These are phyloP conservation scores for Achaetomiella virescens DNA, from an alignment of 495 filamentous ascomycete genomes.

Conservation along the genomic window DNA sequence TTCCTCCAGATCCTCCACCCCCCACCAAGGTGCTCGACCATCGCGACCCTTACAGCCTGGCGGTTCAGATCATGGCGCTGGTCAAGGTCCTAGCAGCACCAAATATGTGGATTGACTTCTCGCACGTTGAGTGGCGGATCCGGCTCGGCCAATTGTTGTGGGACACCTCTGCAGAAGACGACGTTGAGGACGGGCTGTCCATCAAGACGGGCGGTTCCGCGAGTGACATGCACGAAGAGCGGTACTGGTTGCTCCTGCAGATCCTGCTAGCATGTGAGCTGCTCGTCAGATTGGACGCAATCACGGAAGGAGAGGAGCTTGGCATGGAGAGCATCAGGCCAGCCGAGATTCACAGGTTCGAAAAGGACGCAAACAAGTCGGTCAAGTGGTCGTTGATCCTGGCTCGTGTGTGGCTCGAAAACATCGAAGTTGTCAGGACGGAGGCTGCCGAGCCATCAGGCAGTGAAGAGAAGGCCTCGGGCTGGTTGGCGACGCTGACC, in stretches of 20 bases:
- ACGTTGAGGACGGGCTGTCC: constrained; percentile 41
- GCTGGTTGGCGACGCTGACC: constrained; percentile 48
- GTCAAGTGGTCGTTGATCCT: constrained; percentile 77
- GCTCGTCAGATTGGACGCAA: constrained; percentile 65
- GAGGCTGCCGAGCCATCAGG: constrained; percentile 32
- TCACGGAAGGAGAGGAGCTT: constrained; percentile 54
- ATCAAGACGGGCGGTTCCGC: constrained; percentile 35
- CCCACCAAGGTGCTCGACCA: constrained; percentile 52
- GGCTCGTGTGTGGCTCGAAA: constrained; percentile 70
- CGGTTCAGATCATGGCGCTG: constrained; percentile 53
- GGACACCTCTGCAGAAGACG: constrained; percentile 53
- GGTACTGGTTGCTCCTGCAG: constrained; percentile 76
- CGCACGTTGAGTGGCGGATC: constrained; percentile 71
- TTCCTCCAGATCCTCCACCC: constrained; percentile 52
- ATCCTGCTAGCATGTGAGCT: constrained; percentile 73
- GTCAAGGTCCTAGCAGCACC: constrained; percentile 49
- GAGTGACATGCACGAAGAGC: constrained; percentile 44
- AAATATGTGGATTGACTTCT: constrained; percentile 72
- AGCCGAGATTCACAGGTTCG: constrained; percentile 57
- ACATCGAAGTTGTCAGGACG: constrained; percentile 49
- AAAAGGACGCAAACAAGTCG: constrained; percentile 57
- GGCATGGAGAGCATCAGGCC: constrained; percentile 43
- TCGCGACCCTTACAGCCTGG: constrained; percentile 52
- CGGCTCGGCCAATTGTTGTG: constrained; percentile 76
- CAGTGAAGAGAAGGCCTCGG: constrained; percentile 30